Evolutionary conservation across 2,329 filamentous ascomycete genomes (phyloP), one percentile per base, ranked within the genome.

Genomic region (Exophiala viscosa): DNA sequence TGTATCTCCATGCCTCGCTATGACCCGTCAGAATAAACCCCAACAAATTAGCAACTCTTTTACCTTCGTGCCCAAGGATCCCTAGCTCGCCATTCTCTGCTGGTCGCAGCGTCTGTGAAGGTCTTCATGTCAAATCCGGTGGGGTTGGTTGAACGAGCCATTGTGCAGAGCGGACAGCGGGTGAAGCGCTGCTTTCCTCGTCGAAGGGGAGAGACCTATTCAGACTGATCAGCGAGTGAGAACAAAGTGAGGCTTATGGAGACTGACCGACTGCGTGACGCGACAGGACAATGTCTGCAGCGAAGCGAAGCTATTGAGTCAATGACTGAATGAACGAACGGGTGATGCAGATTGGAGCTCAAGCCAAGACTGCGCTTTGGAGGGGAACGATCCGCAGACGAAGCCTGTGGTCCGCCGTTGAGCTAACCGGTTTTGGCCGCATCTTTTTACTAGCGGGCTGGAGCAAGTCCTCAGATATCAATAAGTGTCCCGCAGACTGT

Each of bases 1-100:
- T 85, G 78, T 96, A 96, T 73, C 93, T 83, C 93, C 93, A 99
- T 68, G 88, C 82, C 78, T 99, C 93, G 68, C 93, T 99, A 70
- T 60, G 34, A 23, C 1, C 42, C 28, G 55, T 58, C 44, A 58
- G 56, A 18, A 40, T 31, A 10, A 15, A 18, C n/a, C 17, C 32
- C 9, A 11, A 18, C n/a, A 4, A 42, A 23, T 20, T 32, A 14
- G 20, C 18, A 42, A 4, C 9, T 20, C 51, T 64, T 78, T 64
- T 76, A 85, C 83, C 77, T 70, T 76, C 81, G 72, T 65, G 73
- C 76, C 83, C 83, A 86, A 56, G 83, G 83, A 66, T 85, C 83
- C 63, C 75, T 76, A 49, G 60, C 45, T 15, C 60, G 49, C 60
- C 60, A 62, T 56, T 59, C 45, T 35, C 31, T 47, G 50, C 60